Evolutionary conservation across 176 grass and related monocot species (phyloP), one percentile per base, ranked within the genome.

Genomic region (Carex littledalei): DNA sequence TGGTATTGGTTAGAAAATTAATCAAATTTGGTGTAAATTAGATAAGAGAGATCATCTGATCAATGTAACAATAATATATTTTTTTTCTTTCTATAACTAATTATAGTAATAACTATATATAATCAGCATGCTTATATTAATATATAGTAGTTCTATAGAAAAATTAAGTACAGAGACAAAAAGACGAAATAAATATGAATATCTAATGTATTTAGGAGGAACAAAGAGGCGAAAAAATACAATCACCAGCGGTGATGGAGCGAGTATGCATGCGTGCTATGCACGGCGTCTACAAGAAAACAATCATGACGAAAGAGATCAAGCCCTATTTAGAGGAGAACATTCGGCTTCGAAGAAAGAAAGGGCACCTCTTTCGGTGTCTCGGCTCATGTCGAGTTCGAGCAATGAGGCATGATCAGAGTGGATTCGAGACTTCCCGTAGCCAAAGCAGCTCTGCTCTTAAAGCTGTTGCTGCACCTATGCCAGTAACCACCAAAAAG

Each of bases 401-500:
- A 64, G 60, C 81, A 32, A 67, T 83, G 63, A 83, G 14, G 49
- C 22, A 52, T 26, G 81, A 83, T 31, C 63, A 67, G 1, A 67
- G 8, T 64, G 39, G n/a, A 83, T 83, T 49, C 8, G 12, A 65
- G 41, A 3, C 37, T 65, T 49, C 41, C 20, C 22, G 1, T 2
- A 83, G 47, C 21, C 9, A 53, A 41, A 67, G 29, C 22, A 53
- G 64, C 22, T 54, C 63, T 18, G 61, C 81, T 29, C 63, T 83
- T 83, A 47, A 53, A 53, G 81, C 81, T 1, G 41, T 83, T 47
- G 63, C 22, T 29, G 5, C 81, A 10, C 81, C 81, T 69, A 83
- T 83, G 5, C 43, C 81, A 8, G n/a, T 83, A 15, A 56, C 74
- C 72, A 83, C 80, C 17, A 83, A 83, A 83, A 83, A 83, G 81